A percentile compares a stretch with the other conserved stretches of the same genome.
Evolutionary conservation across 805 yeast species (phyloP).

Genomic region (Lachancea mirantina): DNA sequence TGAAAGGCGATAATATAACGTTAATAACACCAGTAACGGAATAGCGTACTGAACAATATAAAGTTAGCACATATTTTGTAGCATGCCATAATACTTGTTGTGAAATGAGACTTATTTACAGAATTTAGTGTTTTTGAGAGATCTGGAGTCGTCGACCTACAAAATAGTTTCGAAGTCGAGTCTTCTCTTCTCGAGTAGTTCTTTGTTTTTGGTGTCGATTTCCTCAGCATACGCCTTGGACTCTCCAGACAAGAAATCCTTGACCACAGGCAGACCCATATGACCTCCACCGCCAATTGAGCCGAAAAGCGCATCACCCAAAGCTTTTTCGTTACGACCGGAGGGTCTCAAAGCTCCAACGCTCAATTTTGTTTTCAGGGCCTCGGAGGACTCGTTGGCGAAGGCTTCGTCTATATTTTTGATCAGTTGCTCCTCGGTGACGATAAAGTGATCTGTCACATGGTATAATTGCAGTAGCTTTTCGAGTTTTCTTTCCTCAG

Average conservation of each 20-base stretch:
- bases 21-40: conserved; percentile 40
- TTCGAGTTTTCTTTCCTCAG: conserved; percentile 46
- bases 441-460: conserved; percentile 58
- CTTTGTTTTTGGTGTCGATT: conserved; percentile 16
- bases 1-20: conserved; percentile 93
- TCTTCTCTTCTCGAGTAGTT: conserved; percentile 10
- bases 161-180: conserved; percentile 14
- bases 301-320: conserved; percentile 34
- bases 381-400: conserved; percentile 19
- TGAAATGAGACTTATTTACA: too few relatives aligned
- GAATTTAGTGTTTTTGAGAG: too few relatives aligned
- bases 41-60: too few relatives aligned
- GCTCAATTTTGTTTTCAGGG: conserved; percentile 15
- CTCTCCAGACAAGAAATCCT: conserved; percentile 32
- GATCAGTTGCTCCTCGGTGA: conserved; percentile 59
- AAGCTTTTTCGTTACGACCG: conserved; percentile 18
- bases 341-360: conserved; percentile 16
- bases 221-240: conserved; percentile 24
- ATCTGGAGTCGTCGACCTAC: too few relatives aligned
- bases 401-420: conserved; percentile 22
- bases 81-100: too few relatives aligned
- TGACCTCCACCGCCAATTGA: conserved; percentile 27
- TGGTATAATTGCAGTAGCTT: conserved; percentile 66
- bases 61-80: too few relatives aligned
- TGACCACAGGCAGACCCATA: conserved; percentile 31